These are phyloP conservation scores for Verticillium zaregamsianum DNA, from an alignment of 2,329 filamentous ascomycete genomes.

Conservation along the genomic window DNA sequence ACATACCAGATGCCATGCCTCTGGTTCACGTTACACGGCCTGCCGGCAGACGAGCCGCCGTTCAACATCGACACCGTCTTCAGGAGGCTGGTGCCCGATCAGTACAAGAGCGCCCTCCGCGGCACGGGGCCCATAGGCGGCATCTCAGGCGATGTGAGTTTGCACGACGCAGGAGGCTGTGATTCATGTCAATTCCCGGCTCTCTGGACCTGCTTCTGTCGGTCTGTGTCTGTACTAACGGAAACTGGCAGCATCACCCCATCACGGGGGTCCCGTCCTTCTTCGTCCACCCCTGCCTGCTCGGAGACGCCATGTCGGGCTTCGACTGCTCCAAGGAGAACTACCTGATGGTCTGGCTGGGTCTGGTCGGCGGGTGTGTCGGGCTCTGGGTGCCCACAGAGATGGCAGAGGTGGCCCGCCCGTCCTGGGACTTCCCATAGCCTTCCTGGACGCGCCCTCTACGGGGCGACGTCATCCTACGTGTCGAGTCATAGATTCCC, in stretches of 20 bases:
- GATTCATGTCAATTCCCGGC: conserved; percentile 23
- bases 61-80: conserved; percentile 68
- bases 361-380: conserved; percentile 76
- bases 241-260: conserved; percentile 68
- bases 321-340: conserved; percentile 59
- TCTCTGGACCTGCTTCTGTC: conserved; percentile 16
- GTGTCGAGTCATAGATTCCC: background rate
- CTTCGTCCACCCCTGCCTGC: conserved; percentile 90
- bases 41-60: conserved; percentile 50
- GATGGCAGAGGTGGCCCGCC: conserved; percentile 42
- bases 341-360: conserved; percentile 86
- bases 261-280: conserved; percentile 72
- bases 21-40: conserved; percentile 65
- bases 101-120: conserved; percentile 58
- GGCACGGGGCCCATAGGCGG: conserved; percentile 63
- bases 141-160: conserved; percentile 71
- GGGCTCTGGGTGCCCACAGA: conserved; percentile 73
- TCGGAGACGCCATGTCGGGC: conserved; percentile 71
- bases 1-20: conserved; percentile 72
- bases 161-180: conserved; percentile 13
- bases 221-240: conserved; percentile 16
- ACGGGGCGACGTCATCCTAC: background rate
- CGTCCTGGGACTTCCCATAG: background rate
- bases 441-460: background rate
- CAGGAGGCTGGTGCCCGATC: conserved; percentile 62